Evolutionary conservation across 345 rosid genomes (phyloP).

Genomic region (Lepidium sativum): DNA sequence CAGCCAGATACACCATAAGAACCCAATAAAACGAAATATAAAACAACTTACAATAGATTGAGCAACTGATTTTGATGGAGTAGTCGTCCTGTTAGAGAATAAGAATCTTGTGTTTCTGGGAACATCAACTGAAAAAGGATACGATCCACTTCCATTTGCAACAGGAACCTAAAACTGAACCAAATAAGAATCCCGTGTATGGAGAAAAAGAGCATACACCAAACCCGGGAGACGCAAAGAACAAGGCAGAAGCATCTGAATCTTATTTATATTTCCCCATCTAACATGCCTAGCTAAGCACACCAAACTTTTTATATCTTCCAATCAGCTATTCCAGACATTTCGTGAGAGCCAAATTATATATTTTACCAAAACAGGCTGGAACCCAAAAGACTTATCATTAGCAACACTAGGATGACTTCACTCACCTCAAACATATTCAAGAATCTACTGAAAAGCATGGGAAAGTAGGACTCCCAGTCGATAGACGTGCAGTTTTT

Average conservation of each 20-base stretch:
- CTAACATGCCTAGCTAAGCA: not conserved
- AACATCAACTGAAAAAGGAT: slow-evolving; percentile 90
- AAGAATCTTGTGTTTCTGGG: slow-evolving; percentile 92
- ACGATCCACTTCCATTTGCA: slow-evolving; percentile 91
- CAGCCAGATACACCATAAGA: slow-evolving; percentile 20
- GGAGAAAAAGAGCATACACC: slow-evolving; percentile 2
- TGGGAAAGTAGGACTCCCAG: slow-evolving; percentile 77
- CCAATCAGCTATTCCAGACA: slow-evolving; percentile 5
- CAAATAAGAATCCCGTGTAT: slow-evolving; percentile 4
- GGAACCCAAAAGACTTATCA: slow-evolving; percentile 11
- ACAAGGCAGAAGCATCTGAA: not conserved
- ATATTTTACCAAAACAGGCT: not conserved
- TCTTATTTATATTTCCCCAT: not conserved
- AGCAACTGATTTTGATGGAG: slow-evolving; percentile 88
- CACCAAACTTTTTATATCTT: not conserved
- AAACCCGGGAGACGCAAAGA: not conserved
- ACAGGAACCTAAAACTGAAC: slow-evolving; percentile 76
- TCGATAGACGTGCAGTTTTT: slow-evolving; percentile 64
- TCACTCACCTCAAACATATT: slow-evolving; percentile 96
- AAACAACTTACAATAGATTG: slow-evolving; percentile 68
- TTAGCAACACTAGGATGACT: slow-evolving; percentile 17
- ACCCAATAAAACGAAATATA: slow-evolving; percentile 2
- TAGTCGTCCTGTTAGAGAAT: slow-evolving; percentile 67
- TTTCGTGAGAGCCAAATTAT: not conserved
- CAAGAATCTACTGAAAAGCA: slow-evolving; percentile 66